phyloP scores from a whole-genome alignment of 805 yeast species.

The Schizosaccharomyces octosporus region DNA sequence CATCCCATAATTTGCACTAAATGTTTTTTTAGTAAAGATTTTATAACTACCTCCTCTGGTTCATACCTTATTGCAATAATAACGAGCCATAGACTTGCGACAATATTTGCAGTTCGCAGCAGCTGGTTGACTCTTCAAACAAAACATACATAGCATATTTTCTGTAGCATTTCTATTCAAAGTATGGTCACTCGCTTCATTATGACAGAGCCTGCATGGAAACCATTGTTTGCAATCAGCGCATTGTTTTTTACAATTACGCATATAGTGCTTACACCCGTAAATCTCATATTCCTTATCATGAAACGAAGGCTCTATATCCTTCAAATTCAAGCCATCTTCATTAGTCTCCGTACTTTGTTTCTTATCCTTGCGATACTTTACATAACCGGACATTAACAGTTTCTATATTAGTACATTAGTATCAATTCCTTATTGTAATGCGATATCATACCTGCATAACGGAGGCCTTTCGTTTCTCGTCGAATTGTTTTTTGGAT shows the following conservation, averaged over 20 bases:
- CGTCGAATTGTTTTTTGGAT: neutral
- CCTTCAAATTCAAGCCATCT: neutral
- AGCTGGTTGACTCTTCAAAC: slow-evolving; percentile 54
- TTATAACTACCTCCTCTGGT: neutral
- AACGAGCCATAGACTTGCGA: slow-evolving; percentile 39
- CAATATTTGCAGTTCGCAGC: slow-evolving; percentile 45
- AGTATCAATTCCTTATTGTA: neutral
- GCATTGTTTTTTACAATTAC: slow-evolving; percentile 69
- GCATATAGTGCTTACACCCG: slow-evolving; percentile 66
- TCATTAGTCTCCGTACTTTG: neutral
- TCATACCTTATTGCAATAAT: slow-evolving; percentile 32
- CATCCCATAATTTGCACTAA: slow-evolving; percentile 58
- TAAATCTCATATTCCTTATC: slow-evolving; percentile 16
- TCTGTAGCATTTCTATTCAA: slow-evolving; percentile 33
- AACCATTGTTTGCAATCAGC: slow-evolving; percentile 50
- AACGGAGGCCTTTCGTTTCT: neutral
- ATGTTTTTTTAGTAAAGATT: neutral
- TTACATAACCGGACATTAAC: neutral
- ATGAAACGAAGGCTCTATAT: slow-evolving; percentile 12
- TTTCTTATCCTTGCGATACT: slow-evolving; percentile 1
- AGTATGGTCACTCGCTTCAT: slow-evolving; percentile 35
- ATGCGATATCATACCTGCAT: neutral
- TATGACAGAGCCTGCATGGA: slow-evolving; percentile 66
- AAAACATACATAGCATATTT: slow-evolving; percentile 59
- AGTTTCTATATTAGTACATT: neutral